Conservation (phyloP, 768 basidiomycete genomes). For the Tylopilus sp. region DNA sequence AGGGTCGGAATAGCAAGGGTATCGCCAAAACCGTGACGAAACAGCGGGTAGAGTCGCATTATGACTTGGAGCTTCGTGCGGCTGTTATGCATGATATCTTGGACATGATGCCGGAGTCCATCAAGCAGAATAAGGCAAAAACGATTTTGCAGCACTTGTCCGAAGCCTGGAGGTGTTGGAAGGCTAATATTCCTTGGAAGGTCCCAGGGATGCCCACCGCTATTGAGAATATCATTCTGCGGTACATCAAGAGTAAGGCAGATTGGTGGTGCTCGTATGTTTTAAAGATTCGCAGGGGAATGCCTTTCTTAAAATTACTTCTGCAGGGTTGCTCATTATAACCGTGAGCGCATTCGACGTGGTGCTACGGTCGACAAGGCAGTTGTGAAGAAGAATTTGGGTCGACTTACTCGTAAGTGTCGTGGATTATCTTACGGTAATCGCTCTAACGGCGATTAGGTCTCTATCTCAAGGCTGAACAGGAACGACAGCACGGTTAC, state of each 20-base stretch:
- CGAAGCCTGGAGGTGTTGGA: slow-evolving; percentile 98
- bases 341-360: slow-evolving; percentile 94
- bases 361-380: slow-evolving; percentile 98
- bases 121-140: slow-evolving; percentile 99
- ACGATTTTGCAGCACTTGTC: slow-evolving; percentile 97
- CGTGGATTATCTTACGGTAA: neutral
- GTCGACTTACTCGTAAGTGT: slow-evolving; percentile 89
- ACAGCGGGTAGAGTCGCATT: slow-evolving; percentile 98
- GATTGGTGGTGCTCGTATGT: slow-evolving; percentile 97
- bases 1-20: slow-evolving; percentile 95
- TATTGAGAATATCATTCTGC: slow-evolving; percentile 97
- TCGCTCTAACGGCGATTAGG: slow-evolving; percentile 36
- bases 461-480: slow-evolving; percentile 97
- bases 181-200: slow-evolving; percentile 98
- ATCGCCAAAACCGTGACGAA: slow-evolving; percentile 98
- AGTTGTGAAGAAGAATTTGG: slow-evolving; percentile 98
- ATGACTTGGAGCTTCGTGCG: slow-evolving; percentile 93
- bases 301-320: neutral
- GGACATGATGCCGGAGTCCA: slow-evolving; percentile 99
- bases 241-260: slow-evolving; percentile 99
- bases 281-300: neutral
- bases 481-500: slow-evolving; percentile 97
- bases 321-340: slow-evolving; percentile 88
- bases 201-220: slow-evolving; percentile 99
- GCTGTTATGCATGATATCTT: slow-evolving; percentile 99